phyloP scores from a whole-genome alignment of 805 yeast genomes.

The Candida hispaniensis region DNA sequence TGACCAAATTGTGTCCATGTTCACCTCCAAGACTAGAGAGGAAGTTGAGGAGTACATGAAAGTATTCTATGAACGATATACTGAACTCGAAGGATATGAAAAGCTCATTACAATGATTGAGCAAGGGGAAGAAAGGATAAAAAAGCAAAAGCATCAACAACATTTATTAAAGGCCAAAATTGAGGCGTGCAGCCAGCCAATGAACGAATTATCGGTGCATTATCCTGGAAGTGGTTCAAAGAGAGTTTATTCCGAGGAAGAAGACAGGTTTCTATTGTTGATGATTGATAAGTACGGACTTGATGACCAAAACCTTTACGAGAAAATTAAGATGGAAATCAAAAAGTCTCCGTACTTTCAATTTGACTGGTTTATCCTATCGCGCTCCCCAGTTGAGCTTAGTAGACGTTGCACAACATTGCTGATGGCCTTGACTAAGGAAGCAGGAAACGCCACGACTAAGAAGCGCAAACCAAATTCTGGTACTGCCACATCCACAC shows the following conservation, averaged over 20 bases:
- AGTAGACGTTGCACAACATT: constrained; percentile 74
- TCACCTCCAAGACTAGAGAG: constrained; percentile 69
- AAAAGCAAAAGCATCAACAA: constrained; percentile 55
- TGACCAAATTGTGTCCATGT: constrained; percentile 59
- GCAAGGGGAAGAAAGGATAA: constrained; percentile 75
- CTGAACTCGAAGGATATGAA: constrained; percentile 82
- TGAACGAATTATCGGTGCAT: constrained; percentile 63
- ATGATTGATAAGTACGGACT: constrained; percentile 73
- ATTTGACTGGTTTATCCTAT: constrained; percentile 78
- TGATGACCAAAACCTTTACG: constrained; percentile 69
- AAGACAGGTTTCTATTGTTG: constrained; percentile 76
- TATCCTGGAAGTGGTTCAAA: constrained; percentile 63
- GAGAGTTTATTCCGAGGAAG: constrained; percentile 72
- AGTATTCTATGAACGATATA: constrained; percentile 70
- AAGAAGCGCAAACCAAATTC: constrained; percentile 27
- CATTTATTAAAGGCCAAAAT: constrained; percentile 71
- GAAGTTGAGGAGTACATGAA: constrained; percentile 70
- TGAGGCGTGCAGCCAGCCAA: constrained; percentile 58
- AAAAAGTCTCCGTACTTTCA: constrained; percentile 67
- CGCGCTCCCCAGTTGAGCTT: constrained; percentile 67
- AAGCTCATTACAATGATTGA: constrained; percentile 71
- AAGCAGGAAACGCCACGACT: constrained; percentile 36
- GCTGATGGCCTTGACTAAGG: constrained; percentile 63
- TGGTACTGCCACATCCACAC: no score
- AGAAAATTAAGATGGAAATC: constrained; percentile 63